Evolutionary conservation across 495 filamentous ascomycete genomes (phyloP), one percentile per base, ranked within the genome.

Genomic region (Elasticomyces elasticus): DNA sequence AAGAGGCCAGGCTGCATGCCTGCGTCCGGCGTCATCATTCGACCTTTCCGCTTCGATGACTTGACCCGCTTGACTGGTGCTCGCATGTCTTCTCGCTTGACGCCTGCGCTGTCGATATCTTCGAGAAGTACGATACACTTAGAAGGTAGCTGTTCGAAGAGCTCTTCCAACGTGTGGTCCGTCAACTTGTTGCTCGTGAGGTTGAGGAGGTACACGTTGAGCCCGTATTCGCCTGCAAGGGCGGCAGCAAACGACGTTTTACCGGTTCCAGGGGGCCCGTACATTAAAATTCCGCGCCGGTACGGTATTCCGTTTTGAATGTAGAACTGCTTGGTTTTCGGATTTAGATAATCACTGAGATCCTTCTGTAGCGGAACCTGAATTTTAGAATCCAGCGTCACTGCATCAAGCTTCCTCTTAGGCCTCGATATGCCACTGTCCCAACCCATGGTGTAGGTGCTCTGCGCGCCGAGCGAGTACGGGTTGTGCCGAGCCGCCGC

Each of bases 201-300:
- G 59, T 77, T 79, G 13, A 85, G 65, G 47, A 81, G 72, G 65
- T 82, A 85, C 17, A 86, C 73, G 43, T 83, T 78, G 10, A 85
- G 69, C 6, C 79, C 79, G 56, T 84, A 81, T 20, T 76, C 66
- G 17, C 83, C 81, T 1, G 50, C 50, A 5, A 53, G 17, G 4
- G 50, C 35, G 15, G 40, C 22, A n/a, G 41, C 41, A 38, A 52
- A 56, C 38, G 38, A 52, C 13, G 58, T 46, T 40, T 56, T 60
- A 7, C 57, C 57, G 30, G 57, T 60, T 23, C 57, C 52, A 6
- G 53, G 53, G n/a, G 54, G 58, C 12, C 58, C 50, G 24, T 43
- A 53, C n/a, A 53, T 25, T 19, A 53, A 38, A 22, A 43, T 51
- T 1, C 62, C 62, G 3, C 52, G 46, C 1, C 57, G 28, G 42